These are phyloP conservation scores for Garcia nutans DNA, from an alignment of 345 rosid species.

Conservation along the genomic window DNA sequence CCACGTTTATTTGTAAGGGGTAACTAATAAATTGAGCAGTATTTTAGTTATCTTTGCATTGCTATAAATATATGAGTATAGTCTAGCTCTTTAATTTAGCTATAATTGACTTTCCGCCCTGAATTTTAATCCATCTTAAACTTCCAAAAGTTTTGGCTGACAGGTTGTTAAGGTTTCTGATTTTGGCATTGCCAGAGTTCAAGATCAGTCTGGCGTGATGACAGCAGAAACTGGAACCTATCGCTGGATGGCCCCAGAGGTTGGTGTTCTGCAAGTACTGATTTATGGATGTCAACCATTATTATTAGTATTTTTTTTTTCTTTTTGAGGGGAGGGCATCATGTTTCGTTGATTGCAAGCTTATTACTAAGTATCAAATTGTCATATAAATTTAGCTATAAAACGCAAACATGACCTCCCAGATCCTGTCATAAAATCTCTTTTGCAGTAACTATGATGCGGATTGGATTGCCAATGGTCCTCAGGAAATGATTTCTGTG, in stretches of 20 bases:
- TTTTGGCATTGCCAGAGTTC: conserved; percentile 74
- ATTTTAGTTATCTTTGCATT: no score
- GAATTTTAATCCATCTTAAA: conserved; percentile 10
- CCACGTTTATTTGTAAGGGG: not conserved
- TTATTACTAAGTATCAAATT: not conserved
- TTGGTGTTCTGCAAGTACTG: conserved; percentile 23
- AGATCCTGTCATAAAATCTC: not conserved
- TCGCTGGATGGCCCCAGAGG: conserved; percentile 91
- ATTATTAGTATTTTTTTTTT: no score
- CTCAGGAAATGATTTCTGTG: not conserved
- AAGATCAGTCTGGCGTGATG: conserved; percentile 60
- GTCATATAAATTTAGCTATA: not conserved
- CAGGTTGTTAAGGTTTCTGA: conserved; percentile 72
- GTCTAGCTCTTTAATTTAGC: no score
- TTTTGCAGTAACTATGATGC: not conserved
- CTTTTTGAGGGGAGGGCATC: not conserved
- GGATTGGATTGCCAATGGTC: not conserved
- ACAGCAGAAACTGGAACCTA: conserved; percentile 80
- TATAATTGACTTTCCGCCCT: not conserved
- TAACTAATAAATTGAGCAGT: not conserved
- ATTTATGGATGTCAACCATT: conserved; percentile 8
- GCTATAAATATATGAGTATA: no score
- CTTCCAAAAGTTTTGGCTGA: conserved; percentile 9
- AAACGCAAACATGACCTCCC: not conserved
- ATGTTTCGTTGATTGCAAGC: conserved; percentile 2